Conservation (phyloP, 805 yeast species). For the Metschnikowia peoriensis region DNA sequence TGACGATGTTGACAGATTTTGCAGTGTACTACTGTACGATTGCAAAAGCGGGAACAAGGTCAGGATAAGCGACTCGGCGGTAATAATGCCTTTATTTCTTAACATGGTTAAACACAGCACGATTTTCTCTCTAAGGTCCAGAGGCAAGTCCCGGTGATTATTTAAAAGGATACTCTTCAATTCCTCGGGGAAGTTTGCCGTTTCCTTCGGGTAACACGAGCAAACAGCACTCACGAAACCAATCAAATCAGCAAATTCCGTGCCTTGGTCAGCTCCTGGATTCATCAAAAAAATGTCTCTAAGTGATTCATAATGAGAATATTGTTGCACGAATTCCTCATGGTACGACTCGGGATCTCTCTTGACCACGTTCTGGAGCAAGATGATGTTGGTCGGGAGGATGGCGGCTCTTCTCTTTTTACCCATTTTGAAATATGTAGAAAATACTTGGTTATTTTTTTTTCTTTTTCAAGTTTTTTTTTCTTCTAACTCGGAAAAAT, state of each 20-base stretch:
- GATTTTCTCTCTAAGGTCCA: slow-evolving; percentile 88
- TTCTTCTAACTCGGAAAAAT: neutral
- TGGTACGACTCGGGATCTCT: slow-evolving; percentile 92
- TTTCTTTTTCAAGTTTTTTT: neutral
- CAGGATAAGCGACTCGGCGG: slow-evolving; percentile 78
- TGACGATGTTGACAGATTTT: slow-evolving; percentile 34
- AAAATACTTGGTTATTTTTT: neutral
- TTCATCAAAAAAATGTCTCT: slow-evolving; percentile 82
- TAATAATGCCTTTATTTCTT: slow-evolving; percentile 77
- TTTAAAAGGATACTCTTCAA: slow-evolving; percentile 62
- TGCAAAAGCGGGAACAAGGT: slow-evolving; percentile 83
- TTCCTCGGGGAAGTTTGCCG: slow-evolving; percentile 81
- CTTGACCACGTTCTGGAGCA: slow-evolving; percentile 87
- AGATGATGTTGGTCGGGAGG: slow-evolving; percentile 86
- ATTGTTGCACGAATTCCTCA: slow-evolving; percentile 92
- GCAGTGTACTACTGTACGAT: slow-evolving; percentile 51
- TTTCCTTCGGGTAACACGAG: slow-evolving; percentile 84
- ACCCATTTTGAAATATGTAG: slow-evolving; percentile 54
- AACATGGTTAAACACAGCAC: slow-evolving; percentile 87
- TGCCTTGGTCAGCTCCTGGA: slow-evolving; percentile 44
- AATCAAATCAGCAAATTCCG: slow-evolving; percentile 73
- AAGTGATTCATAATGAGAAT: slow-evolving; percentile 86
- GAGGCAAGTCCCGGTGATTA: slow-evolving; percentile 77
- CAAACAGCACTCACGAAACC: slow-evolving; percentile 94
- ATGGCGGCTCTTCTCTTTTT: slow-evolving; percentile 89